Percentiles rank a stretch among this genome's conserved stretches.
These are phyloP conservation scores for Chalara sp. DNA, from an alignment of 2,329 filamentous ascomycete species.

Conservation along the genomic window DNA sequence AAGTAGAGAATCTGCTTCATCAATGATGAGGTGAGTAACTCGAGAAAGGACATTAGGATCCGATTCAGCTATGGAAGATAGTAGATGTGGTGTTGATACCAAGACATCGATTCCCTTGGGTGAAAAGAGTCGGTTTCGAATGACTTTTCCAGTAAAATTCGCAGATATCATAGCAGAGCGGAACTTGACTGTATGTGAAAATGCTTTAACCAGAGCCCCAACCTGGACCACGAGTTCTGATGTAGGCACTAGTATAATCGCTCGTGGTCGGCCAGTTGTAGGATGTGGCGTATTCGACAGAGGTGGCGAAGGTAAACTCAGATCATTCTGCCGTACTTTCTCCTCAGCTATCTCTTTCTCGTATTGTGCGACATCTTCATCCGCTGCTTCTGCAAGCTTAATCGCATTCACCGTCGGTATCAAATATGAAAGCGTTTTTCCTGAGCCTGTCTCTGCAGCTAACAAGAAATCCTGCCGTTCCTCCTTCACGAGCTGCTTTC, in stretches of 20 bases:
- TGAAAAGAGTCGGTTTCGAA: slow-evolving; percentile 78
- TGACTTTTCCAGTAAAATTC: slow-evolving; percentile 66
- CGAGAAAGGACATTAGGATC: slow-evolving; percentile 92
- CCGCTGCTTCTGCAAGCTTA: slow-evolving; percentile 64
- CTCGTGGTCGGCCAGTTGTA: slow-evolving; percentile 71
- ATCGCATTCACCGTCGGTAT: slow-evolving; percentile 78
- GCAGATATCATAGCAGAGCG: slow-evolving; percentile 78
- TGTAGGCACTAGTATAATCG: slow-evolving; percentile 83
- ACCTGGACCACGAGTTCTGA: slow-evolving; percentile 90
- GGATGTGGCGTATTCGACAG: slow-evolving; percentile 60
- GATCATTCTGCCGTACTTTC: slow-evolving; percentile 47
- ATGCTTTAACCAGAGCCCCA: slow-evolving; percentile 67
- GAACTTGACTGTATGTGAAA: slow-evolving; percentile 84
- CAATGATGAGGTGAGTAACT: slow-evolving; percentile 80
- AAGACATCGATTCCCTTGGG: slow-evolving; percentile 77
- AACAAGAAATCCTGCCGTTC: slow-evolving; percentile 59
- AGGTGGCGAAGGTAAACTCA: slow-evolving; percentile 52
- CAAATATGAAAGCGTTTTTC: slow-evolving; percentile 91
- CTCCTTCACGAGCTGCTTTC: slow-evolving; percentile 25
- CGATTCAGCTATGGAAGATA: slow-evolving; percentile 79
- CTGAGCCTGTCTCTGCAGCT: slow-evolving; percentile 93
- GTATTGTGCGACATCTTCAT: slow-evolving; percentile 51
- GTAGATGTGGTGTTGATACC: slow-evolving; percentile 80
- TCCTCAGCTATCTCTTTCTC: slow-evolving; percentile 52
- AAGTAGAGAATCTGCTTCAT: slow-evolving; percentile 93